Evolutionary conservation across 176 grass and related monocot species (phyloP).

Genomic region (Poa pratensis): DNA sequence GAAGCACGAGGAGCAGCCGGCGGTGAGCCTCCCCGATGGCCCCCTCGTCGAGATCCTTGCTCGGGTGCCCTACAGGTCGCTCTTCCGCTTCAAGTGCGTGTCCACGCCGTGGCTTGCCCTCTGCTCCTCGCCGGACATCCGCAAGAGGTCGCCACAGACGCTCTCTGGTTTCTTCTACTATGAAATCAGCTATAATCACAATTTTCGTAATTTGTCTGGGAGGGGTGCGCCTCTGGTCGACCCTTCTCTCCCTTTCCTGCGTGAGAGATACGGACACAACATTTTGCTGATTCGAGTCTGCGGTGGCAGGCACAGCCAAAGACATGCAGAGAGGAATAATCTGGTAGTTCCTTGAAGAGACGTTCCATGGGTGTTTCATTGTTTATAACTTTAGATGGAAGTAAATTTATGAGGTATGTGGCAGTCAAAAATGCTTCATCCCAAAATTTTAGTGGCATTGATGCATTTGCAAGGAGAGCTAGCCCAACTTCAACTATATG

Average conservation of each 20-base stretch:
- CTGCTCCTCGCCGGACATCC: not conserved
- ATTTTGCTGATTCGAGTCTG: not conserved
- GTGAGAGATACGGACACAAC: not conserved
- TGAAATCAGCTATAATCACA: no score
- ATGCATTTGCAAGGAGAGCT: no score
- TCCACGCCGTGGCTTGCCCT: not conserved
- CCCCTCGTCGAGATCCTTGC: slow-evolving; percentile 5
- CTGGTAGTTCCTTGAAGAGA: no score
- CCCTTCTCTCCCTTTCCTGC: not conserved
- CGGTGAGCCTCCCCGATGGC: not conserved
- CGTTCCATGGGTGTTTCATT: no score
- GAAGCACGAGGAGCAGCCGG: not conserved
- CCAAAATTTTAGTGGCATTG: no score
- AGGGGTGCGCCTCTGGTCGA: not conserved
- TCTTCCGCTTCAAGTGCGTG: slow-evolving; percentile 2
- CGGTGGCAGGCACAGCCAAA: not conserved
- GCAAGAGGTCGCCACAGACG: not conserved
- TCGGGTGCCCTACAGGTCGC: not conserved
- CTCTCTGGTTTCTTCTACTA: not conserved
- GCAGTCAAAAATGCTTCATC: no score
- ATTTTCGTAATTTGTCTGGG: not conserved
- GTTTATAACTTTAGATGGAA: no score
- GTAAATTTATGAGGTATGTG: no score
- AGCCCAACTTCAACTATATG: no score
- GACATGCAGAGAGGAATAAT: no score